Conservation (phyloP, 768 basidiomycete species). For the Amanita phalloides region DNA sequence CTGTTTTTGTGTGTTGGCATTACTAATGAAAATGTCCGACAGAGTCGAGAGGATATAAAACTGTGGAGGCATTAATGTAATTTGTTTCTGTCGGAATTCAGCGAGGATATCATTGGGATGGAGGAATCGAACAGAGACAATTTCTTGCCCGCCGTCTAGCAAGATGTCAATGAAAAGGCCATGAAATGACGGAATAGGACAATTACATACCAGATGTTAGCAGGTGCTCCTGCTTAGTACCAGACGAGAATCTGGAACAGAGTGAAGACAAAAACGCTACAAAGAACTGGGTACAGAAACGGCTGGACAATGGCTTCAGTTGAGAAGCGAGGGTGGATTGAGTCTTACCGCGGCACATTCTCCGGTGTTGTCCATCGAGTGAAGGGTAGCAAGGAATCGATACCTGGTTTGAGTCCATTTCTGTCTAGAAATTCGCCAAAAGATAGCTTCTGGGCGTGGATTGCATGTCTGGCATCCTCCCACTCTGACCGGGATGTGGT, state of each 20-base stretch:
- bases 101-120: slow-evolving; percentile 41
- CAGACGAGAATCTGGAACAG: slow-evolving; percentile 38
- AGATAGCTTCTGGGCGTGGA: slow-evolving; percentile 39
- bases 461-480: slow-evolving; percentile 41
- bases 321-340: slow-evolving; percentile 6
- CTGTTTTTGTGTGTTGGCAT: slow-evolving; percentile 31
- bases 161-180: not conserved
- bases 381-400: slow-evolving; percentile 47
- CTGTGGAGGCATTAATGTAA: slow-evolving; percentile 65
- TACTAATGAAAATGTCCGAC: slow-evolving; percentile 36
- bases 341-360: slow-evolving; percentile 33
- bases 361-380: slow-evolving; percentile 70
- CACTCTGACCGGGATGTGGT: slow-evolving; percentile 26
- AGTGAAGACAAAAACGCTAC: slow-evolving; percentile 45
- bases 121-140: slow-evolving; percentile 57
- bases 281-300: slow-evolving; percentile 66
- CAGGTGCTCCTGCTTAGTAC: slow-evolving; percentile 43
- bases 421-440: slow-evolving; percentile 45
- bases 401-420: slow-evolving; percentile 32
- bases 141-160: slow-evolving; percentile 56
- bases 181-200: not conserved
- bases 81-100: slow-evolving; percentile 37
- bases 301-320: slow-evolving; percentile 26
- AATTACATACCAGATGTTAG: slow-evolving; percentile 40
- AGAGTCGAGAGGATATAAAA: slow-evolving; percentile 60